These are phyloP conservation scores for Lactarius quietus DNA, from an alignment of 768 basidiomycete species.

Conservation along the genomic window DNA sequence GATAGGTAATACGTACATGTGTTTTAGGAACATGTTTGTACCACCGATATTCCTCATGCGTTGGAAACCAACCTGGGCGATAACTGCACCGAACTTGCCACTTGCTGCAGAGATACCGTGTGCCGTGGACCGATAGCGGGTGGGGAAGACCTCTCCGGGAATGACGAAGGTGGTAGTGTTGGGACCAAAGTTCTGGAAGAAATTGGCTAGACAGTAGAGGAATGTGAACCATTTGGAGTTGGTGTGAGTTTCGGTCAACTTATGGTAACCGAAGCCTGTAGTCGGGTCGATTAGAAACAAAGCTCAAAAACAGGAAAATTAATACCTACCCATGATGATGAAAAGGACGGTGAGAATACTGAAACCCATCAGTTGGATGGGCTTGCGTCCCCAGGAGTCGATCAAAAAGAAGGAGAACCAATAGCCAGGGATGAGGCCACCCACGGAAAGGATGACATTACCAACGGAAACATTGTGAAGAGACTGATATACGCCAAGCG, in stretches of 20 bases:
- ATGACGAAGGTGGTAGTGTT: slow-evolving; percentile 79
- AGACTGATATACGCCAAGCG: slow-evolving; percentile 42
- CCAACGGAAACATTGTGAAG: slow-evolving; percentile 67
- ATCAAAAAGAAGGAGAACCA: slow-evolving; percentile 61
- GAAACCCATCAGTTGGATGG: slow-evolving; percentile 81
- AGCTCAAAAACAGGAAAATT: too few relatives aligned
- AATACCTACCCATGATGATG: slow-evolving; percentile 57
- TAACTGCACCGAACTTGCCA: slow-evolving; percentile 80
- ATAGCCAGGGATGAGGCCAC: slow-evolving; percentile 82
- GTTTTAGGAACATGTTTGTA: slow-evolving; percentile 53
- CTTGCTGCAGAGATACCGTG: slow-evolving; percentile 82
- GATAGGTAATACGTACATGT: slow-evolving; percentile 51
- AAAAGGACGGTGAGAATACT: slow-evolving; percentile 60
- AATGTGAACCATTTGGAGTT: slow-evolving; percentile 65
- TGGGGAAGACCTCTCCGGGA: slow-evolving; percentile 84
- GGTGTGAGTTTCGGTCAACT: slow-evolving; percentile 42
- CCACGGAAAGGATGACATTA: slow-evolving; percentile 71
- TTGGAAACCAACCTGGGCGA: slow-evolving; percentile 75
- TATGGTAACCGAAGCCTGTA: slow-evolving; percentile 64
- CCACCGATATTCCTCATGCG: slow-evolving; percentile 69
- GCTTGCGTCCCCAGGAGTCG: slow-evolving; percentile 78
- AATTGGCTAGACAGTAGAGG: slow-evolving; percentile 83
- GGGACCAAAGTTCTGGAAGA: slow-evolving; percentile 88
- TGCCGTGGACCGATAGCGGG: slow-evolving; percentile 80
- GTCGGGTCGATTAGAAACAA: neutral